A percentile compares a stretch with the other conserved stretches of the same genome.
phyloP scores from a whole-genome alignment of 345 rosid genomes.

The Eucalyptus regnans region DNA sequence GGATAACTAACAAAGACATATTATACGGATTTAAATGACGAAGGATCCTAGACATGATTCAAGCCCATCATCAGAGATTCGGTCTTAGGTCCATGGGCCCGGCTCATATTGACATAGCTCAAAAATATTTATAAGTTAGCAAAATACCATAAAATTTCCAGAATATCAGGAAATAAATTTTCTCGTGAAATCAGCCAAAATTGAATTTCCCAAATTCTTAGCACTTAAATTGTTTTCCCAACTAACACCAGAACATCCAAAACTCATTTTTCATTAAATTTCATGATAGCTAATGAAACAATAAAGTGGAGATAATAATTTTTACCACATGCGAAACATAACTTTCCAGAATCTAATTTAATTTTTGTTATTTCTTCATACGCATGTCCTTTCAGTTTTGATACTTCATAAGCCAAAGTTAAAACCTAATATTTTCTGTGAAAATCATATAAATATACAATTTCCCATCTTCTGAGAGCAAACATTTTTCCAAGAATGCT shows the following conservation, averaged over 20 bases:
- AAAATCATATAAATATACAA: too few species aligned
- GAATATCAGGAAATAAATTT: background rate
- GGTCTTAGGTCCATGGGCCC: background rate
- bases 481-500: too few species aligned
- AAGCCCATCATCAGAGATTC: background rate
- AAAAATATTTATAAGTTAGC: background rate
- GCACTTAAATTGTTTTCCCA: background rate
- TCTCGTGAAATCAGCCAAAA: background rate
- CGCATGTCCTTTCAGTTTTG: accelerated
- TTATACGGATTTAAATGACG: background rate
- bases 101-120: background rate
- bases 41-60: too few species aligned
- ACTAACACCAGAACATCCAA: background rate
- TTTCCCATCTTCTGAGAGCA: too few species aligned
- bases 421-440: too few species aligned
- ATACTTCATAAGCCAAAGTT: too few species aligned
- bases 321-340: background rate
- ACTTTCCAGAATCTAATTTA: too few species aligned
- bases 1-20: background rate
- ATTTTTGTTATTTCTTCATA: too few species aligned
- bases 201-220: background rate
- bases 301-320: background rate
- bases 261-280: background rate
- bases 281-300: too few species aligned
- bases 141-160: background rate